Conservation (phyloP, 345 rosid species). For the Salix viminalis region DNA sequence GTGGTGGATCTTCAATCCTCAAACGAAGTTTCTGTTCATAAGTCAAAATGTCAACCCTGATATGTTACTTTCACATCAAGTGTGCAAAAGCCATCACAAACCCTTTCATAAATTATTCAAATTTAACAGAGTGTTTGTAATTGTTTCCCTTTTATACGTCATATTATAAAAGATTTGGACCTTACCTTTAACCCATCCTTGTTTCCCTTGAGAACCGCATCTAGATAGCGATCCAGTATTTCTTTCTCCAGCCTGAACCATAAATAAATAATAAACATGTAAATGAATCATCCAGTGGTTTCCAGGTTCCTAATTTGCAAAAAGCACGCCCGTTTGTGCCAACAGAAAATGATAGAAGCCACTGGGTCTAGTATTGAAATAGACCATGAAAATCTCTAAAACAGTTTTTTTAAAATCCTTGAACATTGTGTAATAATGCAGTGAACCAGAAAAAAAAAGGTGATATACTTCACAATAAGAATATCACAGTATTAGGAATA, state of each 20-base stretch:
- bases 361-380: background rate
- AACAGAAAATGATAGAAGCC: background rate
- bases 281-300: constrained; percentile 8
- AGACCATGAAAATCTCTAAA: background rate
- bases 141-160: background rate
- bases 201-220: constrained; percentile 88
- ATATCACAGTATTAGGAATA: too few relatives aligned
- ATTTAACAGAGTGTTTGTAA: background rate
- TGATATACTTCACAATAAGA: background rate
- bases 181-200: constrained; percentile 92
- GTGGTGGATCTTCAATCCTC: constrained; percentile 92
- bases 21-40: constrained; percentile 65
- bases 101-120: background rate
- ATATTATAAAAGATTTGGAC: background rate
- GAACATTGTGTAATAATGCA: background rate
- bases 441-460: background rate
- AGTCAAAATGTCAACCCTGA: background rate
- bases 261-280: constrained; percentile 1
- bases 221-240: constrained; percentile 82
- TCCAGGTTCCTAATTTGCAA: background rate
- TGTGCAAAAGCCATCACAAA: background rate
- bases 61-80: background rate
- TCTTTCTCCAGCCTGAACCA: constrained; percentile 82
- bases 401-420: background rate
- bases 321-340: background rate